phyloP scores from a whole-genome alignment of 805 yeast genomes.

The Nadsonia fulvescens region DNA sequence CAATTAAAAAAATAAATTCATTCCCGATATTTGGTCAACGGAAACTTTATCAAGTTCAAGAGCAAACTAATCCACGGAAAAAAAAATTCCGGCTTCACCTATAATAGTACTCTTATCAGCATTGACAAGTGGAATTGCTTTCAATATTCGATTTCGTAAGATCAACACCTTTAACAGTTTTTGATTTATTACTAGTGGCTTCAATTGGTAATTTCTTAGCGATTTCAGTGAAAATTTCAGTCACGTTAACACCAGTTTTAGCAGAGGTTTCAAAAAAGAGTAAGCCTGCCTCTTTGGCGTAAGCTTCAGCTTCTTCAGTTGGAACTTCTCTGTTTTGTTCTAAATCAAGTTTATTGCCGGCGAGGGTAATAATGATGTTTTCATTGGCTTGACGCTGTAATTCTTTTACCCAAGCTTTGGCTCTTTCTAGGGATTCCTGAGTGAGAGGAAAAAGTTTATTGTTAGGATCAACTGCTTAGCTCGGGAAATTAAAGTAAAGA shows the following conservation, averaged over 20 bases:
- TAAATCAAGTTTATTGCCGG: conserved; percentile 76
- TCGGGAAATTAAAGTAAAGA: conserved; percentile 11
- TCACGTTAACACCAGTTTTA: conserved; percentile 47
- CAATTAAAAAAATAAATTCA: too few species aligned
- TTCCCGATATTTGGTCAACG: too few species aligned
- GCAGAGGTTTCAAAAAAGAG: conserved; percentile 48
- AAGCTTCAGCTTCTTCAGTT: conserved; percentile 25
- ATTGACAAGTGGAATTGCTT: too few species aligned
- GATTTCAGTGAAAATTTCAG: conserved; percentile 25
- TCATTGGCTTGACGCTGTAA: conserved; percentile 64
- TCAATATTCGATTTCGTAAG: conserved; percentile 10
- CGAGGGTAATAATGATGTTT: conserved; percentile 61
- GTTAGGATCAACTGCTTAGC: too few species aligned
- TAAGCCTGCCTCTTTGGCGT: conserved; percentile 35
- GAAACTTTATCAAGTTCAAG: too few species aligned
- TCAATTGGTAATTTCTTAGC: conserved; percentile 32
- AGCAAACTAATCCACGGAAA: too few species aligned
- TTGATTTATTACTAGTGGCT: conserved; percentile 13
- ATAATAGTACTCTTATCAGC: too few species aligned
- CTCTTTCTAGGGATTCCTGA: conserved; percentile 61
- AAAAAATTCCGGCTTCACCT: too few species aligned
- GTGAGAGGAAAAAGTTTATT: too few species aligned
- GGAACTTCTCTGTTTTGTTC: conserved; percentile 27
- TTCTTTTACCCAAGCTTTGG: conserved; percentile 84
- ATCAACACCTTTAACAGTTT: conserved; percentile 18